phyloP scores from a whole-genome alignment of 139 green algal species.

The Chlorella sp. region DNA sequence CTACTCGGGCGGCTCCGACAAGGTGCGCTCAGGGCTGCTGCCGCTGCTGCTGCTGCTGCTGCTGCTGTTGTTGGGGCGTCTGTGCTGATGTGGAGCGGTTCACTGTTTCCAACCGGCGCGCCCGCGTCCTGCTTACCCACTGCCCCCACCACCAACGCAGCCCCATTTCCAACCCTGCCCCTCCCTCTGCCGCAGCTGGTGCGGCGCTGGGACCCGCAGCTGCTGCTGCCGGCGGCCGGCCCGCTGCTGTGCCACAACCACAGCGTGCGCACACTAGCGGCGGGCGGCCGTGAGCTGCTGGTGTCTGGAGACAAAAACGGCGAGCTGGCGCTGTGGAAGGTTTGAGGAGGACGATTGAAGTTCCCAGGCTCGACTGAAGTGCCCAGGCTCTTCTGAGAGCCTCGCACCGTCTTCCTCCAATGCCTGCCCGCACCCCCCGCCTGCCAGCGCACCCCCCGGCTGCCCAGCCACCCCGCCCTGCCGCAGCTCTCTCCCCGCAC shows the following conservation, averaged over 20 bases:
- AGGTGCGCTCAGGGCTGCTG: constrained; percentile 29
- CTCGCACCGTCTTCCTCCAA: too few relatives aligned
- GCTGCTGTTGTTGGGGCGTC: too few relatives aligned
- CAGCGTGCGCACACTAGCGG: constrained; percentile 59
- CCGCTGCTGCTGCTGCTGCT: too few relatives aligned
- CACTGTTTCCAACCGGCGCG: background rate
- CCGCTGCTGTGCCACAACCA: constrained; percentile 65
- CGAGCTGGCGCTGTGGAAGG: constrained; percentile 69
- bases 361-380: background rate
- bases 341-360: constrained; percentile 16
- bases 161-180: background rate
- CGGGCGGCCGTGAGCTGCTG: constrained; percentile 52
- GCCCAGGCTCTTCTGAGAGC: too few relatives aligned
- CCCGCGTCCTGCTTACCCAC: background rate
- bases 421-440: too few relatives aligned
- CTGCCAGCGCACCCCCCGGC: too few relatives aligned
- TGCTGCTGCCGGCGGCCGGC: constrained; percentile 40
- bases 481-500: background rate
- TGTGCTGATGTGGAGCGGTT: too few relatives aligned
- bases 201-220: constrained; percentile 47
- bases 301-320: constrained; percentile 69
- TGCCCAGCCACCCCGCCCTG: too few relatives aligned
- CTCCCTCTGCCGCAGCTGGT: constrained; percentile 18
- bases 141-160: too few relatives aligned
- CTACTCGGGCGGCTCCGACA: constrained; percentile 81